Conservation (phyloP, 148 eudicot genomes). For the Heliamphora exappendiculata region DNA sequence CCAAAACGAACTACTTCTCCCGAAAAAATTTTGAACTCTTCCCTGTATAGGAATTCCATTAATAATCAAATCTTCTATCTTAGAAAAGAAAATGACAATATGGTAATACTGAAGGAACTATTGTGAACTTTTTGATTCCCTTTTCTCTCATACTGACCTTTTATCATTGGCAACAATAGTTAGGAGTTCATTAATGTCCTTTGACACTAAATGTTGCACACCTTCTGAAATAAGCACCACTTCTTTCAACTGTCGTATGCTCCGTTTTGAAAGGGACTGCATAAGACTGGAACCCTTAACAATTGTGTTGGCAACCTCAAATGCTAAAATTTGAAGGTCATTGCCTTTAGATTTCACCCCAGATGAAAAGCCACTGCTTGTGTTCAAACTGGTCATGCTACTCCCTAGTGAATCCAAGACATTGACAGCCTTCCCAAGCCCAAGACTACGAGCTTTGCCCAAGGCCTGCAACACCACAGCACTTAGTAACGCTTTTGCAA, state of each 20-base stretch:
- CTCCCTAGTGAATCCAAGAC: constrained; percentile 61
- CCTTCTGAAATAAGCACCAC: constrained; percentile 53
- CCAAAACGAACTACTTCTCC: constrained; percentile 62
- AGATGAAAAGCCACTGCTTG: constrained; percentile 40
- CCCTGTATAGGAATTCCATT: constrained; percentile 23
- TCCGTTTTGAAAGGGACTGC: constrained; percentile 49
- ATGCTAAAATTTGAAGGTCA: constrained; percentile 46
- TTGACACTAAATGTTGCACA: constrained; percentile 46
- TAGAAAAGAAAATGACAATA: background rate
- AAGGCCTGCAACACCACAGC: constrained; percentile 24
- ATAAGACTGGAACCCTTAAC: constrained; percentile 59
- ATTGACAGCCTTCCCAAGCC: constrained; percentile 52
- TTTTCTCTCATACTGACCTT: constrained; percentile 29
- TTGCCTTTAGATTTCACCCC: constrained; percentile 37
- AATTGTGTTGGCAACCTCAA: constrained; percentile 71
- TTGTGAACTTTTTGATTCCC: background rate
- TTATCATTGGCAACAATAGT: constrained; percentile 50
- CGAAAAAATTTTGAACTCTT: constrained; percentile 44
- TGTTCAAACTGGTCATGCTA: constrained; percentile 47
- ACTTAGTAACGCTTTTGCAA: background rate
- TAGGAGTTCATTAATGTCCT: constrained; percentile 48
- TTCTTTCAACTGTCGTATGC: constrained; percentile 44
- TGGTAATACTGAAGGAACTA: background rate
- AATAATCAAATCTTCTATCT: constrained; percentile 6
- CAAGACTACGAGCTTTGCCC: constrained; percentile 41